These are phyloP conservation scores for Hortiboletus rubellus DNA, from an alignment of 1,284 basidiomycete species.

Conservation along the genomic window DNA sequence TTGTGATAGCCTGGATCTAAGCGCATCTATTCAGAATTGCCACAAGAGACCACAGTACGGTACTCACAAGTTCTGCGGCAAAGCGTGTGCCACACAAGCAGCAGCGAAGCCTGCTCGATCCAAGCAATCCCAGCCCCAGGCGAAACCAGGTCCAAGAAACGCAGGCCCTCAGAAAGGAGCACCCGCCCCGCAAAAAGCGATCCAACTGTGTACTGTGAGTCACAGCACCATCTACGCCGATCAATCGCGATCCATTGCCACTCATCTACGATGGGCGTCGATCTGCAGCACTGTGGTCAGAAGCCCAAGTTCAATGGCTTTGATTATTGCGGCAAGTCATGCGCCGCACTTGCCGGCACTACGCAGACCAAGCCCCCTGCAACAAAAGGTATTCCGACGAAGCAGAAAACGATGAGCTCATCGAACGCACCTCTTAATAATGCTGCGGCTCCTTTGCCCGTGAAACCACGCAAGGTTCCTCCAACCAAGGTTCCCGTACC, in stretches of 20 bases:
- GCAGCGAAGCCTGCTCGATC: constrained; percentile 9
- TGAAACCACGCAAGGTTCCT: constrained; percentile 15
- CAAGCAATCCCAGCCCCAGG: constrained; percentile 17
- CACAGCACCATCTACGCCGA: constrained; percentile 17
- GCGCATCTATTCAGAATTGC: constrained; percentile 46
- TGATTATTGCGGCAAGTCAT: constrained; percentile 36
- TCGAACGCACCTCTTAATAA: constrained; percentile 12
- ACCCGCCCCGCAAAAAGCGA: constrained; percentile 18
- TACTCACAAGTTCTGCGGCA: constrained; percentile 55
- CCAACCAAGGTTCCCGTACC: constrained; percentile 13
- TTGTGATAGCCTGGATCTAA: constrained; percentile 5
- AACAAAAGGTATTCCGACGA: constrained; percentile 10
- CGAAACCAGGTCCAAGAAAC: constrained; percentile 15
- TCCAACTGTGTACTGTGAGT: constrained; percentile 32
- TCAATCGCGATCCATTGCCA: constrained; percentile 30
- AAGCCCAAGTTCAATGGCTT: constrained; percentile 37
- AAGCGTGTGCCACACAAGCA: constrained; percentile 56
- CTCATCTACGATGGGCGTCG: constrained; percentile 25
- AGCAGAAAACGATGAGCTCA: constrained; percentile 17
- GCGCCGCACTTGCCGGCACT: constrained; percentile 27
- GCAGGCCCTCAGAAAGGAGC: constrained; percentile 16
- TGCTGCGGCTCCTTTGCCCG: not conserved
- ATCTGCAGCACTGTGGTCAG: constrained; percentile 34
- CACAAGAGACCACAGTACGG: constrained; percentile 54
- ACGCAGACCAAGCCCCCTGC: constrained; percentile 19